phyloP scores from a whole-genome alignment of 495 filamentous ascomycete species.

The Aspergillus baeticus region DNA sequence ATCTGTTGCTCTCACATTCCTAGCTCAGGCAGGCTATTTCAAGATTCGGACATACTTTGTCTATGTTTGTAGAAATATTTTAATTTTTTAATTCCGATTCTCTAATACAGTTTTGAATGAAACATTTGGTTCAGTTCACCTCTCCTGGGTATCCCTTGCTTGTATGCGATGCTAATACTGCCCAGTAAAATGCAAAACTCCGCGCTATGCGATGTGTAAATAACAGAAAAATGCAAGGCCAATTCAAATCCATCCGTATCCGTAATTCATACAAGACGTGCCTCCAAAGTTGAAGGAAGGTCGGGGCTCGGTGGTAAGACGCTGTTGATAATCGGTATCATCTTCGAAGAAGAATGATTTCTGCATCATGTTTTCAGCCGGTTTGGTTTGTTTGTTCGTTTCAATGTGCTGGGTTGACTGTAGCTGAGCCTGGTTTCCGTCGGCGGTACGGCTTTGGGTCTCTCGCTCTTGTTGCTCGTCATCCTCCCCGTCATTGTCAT shows the following conservation, averaged over 20 bases:
- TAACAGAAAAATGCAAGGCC: slow-evolving; percentile 13
- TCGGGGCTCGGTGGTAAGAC: slow-evolving; percentile 25
- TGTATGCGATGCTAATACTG: slow-evolving; percentile 21
- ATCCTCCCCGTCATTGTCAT: slow-evolving; percentile 44
- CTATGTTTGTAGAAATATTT: too few relatives aligned
- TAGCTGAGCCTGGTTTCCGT: slow-evolving; percentile 6
- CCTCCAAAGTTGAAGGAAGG: slow-evolving; percentile 28
- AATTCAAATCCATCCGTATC: slow-evolving; percentile 42
- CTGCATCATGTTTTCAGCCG: slow-evolving; percentile 37
- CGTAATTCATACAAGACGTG: slow-evolving; percentile 41
- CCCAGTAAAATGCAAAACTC: slow-evolving; percentile 22
- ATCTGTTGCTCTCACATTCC: too few relatives aligned
- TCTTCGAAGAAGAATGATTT: slow-evolving; percentile 49
- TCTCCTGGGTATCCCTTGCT: slow-evolving; percentile 35
- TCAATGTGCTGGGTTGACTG: slow-evolving; percentile 12
- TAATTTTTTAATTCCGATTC: background rate
- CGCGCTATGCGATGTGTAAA: slow-evolving; percentile 39
- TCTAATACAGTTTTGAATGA: slow-evolving; percentile 2
- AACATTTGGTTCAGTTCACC: slow-evolving; percentile 12
- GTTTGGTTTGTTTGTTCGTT: slow-evolving; percentile 32
- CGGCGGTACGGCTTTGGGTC: background rate
- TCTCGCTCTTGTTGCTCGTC: slow-evolving; percentile 28
- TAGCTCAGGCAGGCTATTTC: too few relatives aligned
- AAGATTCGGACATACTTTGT: too few relatives aligned
- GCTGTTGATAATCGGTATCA: slow-evolving; percentile 36